Conservation (phyloP, 495 filamentous ascomycete genomes). For the Achaetomiella virescens region DNA sequence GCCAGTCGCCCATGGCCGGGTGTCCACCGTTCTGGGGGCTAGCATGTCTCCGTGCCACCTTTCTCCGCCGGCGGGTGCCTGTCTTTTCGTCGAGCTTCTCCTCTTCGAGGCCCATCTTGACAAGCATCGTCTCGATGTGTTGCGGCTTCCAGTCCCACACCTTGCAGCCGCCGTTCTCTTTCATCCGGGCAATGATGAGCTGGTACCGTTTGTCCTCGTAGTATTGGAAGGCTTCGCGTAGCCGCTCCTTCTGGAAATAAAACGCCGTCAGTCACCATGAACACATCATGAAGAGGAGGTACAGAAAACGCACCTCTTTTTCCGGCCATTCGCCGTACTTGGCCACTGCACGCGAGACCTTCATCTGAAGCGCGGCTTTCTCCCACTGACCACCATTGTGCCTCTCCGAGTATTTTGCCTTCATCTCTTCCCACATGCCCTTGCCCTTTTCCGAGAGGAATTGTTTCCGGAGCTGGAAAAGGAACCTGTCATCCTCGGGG, state of each 20-base stretch:
- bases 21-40: conserved; percentile 29
- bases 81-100: conserved; percentile 26
- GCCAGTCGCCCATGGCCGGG: conserved; percentile 24
- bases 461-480: conserved; percentile 39
- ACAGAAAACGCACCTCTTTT: conserved; percentile 32
- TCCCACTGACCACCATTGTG: conserved; percentile 35
- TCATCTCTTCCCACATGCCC: conserved; percentile 48
- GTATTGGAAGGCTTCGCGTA: conserved; percentile 26
- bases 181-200: conserved; percentile 30
- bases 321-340: conserved; percentile 41
- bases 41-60: conserved; percentile 28
- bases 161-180: conserved; percentile 33
- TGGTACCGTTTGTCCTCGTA: conserved; percentile 31
- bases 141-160: conserved; percentile 36
- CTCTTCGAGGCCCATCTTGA: conserved; percentile 33
- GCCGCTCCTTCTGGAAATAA: conserved; percentile 21
- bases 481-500: conserved; percentile 42
- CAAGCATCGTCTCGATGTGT: conserved; percentile 33
- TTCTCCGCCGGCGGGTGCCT: conserved; percentile 25
- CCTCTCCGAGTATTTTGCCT: conserved; percentile 37
- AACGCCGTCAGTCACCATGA: neutral
- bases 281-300: neutral
- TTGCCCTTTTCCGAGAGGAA: conserved; percentile 43
- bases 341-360: conserved; percentile 40
- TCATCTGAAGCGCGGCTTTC: conserved; percentile 45